Evolutionary conservation across 768 basidiomycete species (phyloP).

Genomic region (Trametes meyenii): DNA sequence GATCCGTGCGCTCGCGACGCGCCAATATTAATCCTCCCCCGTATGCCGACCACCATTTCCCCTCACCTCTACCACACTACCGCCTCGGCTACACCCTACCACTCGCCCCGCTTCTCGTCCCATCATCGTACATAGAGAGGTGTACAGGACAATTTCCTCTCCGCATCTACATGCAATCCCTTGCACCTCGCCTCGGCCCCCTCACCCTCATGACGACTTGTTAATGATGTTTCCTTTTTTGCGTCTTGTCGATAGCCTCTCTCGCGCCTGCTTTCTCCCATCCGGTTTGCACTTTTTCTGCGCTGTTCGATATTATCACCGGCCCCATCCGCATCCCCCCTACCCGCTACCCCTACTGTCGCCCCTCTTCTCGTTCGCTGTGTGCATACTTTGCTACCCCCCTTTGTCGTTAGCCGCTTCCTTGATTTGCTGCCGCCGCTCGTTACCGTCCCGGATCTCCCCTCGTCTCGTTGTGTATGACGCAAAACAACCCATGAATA

Average conservation of each 20-base stretch:
- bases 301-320: constrained; percentile 19
- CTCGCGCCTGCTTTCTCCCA: background rate
- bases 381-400: constrained; percentile 21
- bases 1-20: constrained; percentile 84
- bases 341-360: constrained; percentile 24
- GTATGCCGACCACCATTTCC: too few species aligned
- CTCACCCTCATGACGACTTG: constrained; percentile 15
- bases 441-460: background rate
- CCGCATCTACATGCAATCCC: constrained; percentile 1
- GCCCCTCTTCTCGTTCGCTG: constrained; percentile 29
- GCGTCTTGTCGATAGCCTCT: constrained; percentile 9
- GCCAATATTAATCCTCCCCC: constrained; percentile 60
- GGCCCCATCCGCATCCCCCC: constrained; percentile 24
- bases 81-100: background rate
- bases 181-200: background rate
- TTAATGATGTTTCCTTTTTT: constrained; percentile 15
- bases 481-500: constrained; percentile 14
- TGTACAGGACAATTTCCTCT: constrained; percentile 20
- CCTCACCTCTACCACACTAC: background rate
- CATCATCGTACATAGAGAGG: constrained; percentile 1
- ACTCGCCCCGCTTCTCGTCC: background rate
- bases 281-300: constrained; percentile 13
- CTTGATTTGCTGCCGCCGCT: constrained; percentile 10
- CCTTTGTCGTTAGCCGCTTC: constrained; percentile 4
- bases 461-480: constrained; percentile 24